Evolutionary conservation across 192 early-diverging fungal species (phyloP).

Genomic region (Funneliformis geosporum): DNA sequence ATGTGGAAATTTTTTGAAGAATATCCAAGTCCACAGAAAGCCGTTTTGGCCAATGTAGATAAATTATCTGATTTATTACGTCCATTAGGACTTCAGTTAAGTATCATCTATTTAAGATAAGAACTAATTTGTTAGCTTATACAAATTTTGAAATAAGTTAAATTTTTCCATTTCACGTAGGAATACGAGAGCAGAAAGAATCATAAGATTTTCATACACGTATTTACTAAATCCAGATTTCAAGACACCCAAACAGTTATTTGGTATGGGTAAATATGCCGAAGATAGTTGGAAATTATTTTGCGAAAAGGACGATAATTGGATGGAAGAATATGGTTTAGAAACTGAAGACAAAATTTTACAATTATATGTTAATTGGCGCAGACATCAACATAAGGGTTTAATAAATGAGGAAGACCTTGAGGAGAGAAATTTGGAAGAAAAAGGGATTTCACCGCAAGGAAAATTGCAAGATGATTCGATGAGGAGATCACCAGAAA

Average conservation of each 20-base stretch:
- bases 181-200: slow-evolving; percentile 22
- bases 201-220: slow-evolving; percentile 24
- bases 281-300: slow-evolving; percentile 34
- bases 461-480: background rate
- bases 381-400: slow-evolving; percentile 6
- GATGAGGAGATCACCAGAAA: background rate
- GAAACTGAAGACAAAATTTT: slow-evolving; percentile 28
- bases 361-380: slow-evolving; percentile 23
- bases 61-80: slow-evolving; percentile 13
- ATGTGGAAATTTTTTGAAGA: slow-evolving; percentile 34
- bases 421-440: background rate
- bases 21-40: slow-evolving; percentile 20
- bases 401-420: background rate
- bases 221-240: slow-evolving; percentile 25
- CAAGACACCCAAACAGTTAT: slow-evolving; percentile 18
- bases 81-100: slow-evolving; percentile 32
- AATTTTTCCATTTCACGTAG: background rate
- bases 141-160: background rate
- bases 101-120: background rate
- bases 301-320: slow-evolving; percentile 29
- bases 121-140: too few relatives aligned
- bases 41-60: slow-evolving; percentile 14
- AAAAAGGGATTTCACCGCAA: too few relatives aligned
- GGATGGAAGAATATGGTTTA: slow-evolving; percentile 16
- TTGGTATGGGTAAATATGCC: slow-evolving; percentile 34